phyloP scores from a whole-genome alignment of 1,284 basidiomycete species.

The Pseudozyma tsukubaensis region DNA sequence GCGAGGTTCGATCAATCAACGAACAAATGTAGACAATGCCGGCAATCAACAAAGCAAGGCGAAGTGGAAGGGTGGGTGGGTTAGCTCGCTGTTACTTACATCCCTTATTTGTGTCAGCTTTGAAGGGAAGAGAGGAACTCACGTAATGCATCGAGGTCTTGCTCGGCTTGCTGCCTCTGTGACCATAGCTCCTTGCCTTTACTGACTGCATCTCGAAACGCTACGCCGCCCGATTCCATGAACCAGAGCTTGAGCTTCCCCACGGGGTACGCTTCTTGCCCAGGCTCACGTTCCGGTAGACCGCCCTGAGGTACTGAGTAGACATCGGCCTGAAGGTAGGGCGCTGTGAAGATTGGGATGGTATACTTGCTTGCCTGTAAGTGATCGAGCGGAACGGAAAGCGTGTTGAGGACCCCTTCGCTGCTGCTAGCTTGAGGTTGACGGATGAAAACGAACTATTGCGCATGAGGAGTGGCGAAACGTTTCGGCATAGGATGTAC shows the following conservation, averaged over 20 bases:
- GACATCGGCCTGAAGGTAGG: conserved; percentile 54
- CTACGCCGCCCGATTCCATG: conserved; percentile 51
- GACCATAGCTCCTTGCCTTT: conserved; percentile 24
- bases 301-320: conserved; percentile 55
- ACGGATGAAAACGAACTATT: conserved; percentile 57
- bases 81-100: not conserved
- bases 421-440: conserved; percentile 25
- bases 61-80: no score
- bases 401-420: conserved; percentile 28
- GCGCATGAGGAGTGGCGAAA: not conserved
- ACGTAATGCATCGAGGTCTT: conserved; percentile 52
- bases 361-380: conserved; percentile 48
- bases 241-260: conserved; percentile 61
- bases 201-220: conserved; percentile 56
- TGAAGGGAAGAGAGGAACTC: conserved; percentile 5
- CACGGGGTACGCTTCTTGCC: conserved; percentile 25
- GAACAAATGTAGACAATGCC: no score
- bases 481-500: not conserved
- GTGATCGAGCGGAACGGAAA: conserved; percentile 54
- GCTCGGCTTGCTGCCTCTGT: conserved; percentile 20
- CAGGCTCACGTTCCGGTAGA: conserved; percentile 45
- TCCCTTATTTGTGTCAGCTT: not conserved
- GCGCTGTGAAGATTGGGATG: conserved; percentile 59
- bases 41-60: not conserved
- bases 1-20: no score